phyloP scores from a whole-genome alignment of 148 eudicot genomes.

The Diospyros lotus region DNA sequence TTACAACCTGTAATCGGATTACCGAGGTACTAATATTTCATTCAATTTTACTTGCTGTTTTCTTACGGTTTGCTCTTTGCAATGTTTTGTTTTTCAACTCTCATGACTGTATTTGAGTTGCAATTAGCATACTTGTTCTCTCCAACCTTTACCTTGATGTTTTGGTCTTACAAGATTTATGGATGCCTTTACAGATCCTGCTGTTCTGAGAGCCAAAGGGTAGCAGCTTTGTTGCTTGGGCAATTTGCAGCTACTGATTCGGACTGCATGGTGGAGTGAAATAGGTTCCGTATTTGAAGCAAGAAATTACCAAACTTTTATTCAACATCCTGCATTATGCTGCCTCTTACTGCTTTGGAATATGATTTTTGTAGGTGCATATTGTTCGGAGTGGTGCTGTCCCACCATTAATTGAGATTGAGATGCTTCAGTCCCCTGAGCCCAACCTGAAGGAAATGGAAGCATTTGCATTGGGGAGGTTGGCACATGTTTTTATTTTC shows the following conservation, averaged over 20 bases:
- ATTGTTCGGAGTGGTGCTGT: slow-evolving; percentile 97
- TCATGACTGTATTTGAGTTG: neutral
- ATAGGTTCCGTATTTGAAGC: neutral
- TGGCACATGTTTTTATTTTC: slow-evolving; percentile 66
- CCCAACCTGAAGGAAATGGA: slow-evolving; percentile 79
- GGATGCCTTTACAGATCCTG: slow-evolving; percentile 49
- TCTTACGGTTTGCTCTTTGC: neutral
- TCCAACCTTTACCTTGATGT: neutral
- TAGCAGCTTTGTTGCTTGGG: slow-evolving; percentile 93
- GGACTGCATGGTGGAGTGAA: slow-evolving; percentile 73
- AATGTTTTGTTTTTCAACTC: neutral
- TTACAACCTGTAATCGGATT: slow-evolving; percentile 88
- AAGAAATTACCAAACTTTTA: neutral
- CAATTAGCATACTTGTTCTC: neutral
- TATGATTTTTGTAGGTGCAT: slow-evolving; percentile 48
- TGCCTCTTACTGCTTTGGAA: neutral
- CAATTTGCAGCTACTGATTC: slow-evolving; percentile 96
- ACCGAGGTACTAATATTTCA: slow-evolving; percentile 48
- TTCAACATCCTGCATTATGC: neutral
- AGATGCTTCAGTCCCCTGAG: slow-evolving; percentile 80
- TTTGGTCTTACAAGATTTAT: neutral
- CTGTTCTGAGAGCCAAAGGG: slow-evolving; percentile 91
- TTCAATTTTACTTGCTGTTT: neutral
- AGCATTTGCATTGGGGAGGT: slow-evolving; percentile 91
- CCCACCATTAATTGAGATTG: slow-evolving; percentile 72